Evolutionary conservation across 805 yeast species (phyloP).

Genomic region (Cyberlindnera japonica): DNA sequence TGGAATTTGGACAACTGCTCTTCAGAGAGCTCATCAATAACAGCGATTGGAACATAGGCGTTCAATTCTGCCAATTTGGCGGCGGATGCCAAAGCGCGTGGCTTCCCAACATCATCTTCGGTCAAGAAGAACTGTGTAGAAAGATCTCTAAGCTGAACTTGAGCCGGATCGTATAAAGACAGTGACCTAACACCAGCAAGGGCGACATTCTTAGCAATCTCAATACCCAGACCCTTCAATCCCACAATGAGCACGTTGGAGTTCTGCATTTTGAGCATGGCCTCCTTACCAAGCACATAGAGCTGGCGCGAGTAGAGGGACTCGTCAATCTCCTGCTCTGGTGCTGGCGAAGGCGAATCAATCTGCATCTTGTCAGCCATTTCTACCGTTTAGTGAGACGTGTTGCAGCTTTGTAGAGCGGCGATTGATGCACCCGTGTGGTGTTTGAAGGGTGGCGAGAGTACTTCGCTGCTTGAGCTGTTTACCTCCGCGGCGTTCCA

Average conservation of each 20-base stretch:
- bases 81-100: conserved; percentile 71
- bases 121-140: conserved; percentile 85
- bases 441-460: not conserved
- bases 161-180: conserved; percentile 76
- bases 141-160: conserved; percentile 64
- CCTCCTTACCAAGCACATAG: conserved; percentile 95
- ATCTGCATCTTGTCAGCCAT: conserved; percentile 40
- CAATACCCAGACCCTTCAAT: conserved; percentile 88
- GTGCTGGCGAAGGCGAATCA: conserved; percentile 34
- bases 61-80: conserved; percentile 76
- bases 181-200: conserved; percentile 95
- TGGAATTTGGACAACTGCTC: conserved; percentile 56
- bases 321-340: conserved; percentile 70
- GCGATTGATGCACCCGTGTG: too few relatives aligned
- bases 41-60: conserved; percentile 82
- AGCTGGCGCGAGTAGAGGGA: conserved; percentile 93
- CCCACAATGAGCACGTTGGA: conserved; percentile 93
- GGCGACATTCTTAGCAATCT: conserved; percentile 94
- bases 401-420: not conserved
- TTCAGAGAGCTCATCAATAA: conserved; percentile 52
- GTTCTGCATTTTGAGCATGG: conserved; percentile 94
- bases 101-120: conserved; percentile 68
- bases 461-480: too few relatives aligned
- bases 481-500: too few relatives aligned
- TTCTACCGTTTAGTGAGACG: too few relatives aligned